These are phyloP conservation scores for Candida mattraensis DNA, from an alignment of 805 yeast genomes.

Conservation along the genomic window DNA sequence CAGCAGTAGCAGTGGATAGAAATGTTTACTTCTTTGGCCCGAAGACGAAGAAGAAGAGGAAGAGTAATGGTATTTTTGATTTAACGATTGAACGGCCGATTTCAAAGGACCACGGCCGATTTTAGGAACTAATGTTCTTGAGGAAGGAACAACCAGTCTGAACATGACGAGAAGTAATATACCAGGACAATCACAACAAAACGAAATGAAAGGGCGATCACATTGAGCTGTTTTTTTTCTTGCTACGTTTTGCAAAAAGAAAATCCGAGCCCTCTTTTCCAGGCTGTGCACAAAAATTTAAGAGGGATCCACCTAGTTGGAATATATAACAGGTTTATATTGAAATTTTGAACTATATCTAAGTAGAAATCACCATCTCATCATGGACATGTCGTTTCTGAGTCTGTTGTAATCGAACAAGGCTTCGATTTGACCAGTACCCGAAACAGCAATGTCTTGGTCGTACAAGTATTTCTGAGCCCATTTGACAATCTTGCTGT, in stretches of 20 bases:
- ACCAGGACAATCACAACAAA: too few species aligned
- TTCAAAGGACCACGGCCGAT: too few species aligned
- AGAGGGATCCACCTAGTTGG: slow-evolving; percentile 3
- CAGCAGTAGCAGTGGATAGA: slow-evolving; percentile 28
- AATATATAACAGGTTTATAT: neutral
- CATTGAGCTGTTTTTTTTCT: slow-evolving; percentile 3
- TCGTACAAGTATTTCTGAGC: slow-evolving; percentile 78
- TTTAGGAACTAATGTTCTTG: slow-evolving; percentile 1
- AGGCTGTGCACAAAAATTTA: slow-evolving; percentile 9
- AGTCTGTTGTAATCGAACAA: slow-evolving; percentile 81
- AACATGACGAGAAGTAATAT: slow-evolving; percentile 5
- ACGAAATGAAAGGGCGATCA: too few species aligned
- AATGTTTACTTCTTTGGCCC: slow-evolving; percentile 16
- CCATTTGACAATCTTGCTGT: slow-evolving; percentile 65
- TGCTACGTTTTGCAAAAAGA: slow-evolving; percentile 9
- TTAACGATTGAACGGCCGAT: neutral
- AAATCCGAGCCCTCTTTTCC: slow-evolving; percentile 1
- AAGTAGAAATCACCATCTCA: slow-evolving; percentile 77
- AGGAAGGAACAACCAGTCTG: slow-evolving; percentile 5
- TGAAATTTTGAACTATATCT: neutral
- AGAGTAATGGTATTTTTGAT: neutral
- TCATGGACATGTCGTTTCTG: slow-evolving; percentile 87
- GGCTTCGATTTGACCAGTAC: slow-evolving; percentile 84
- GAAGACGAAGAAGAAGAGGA: slow-evolving; percentile 17
- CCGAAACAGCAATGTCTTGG: slow-evolving; percentile 79